Evolutionary conservation across 2,329 filamentous ascomycete species (phyloP), one percentile per base, ranked within the genome.

Genomic region (Clonostachys byssicola): DNA sequence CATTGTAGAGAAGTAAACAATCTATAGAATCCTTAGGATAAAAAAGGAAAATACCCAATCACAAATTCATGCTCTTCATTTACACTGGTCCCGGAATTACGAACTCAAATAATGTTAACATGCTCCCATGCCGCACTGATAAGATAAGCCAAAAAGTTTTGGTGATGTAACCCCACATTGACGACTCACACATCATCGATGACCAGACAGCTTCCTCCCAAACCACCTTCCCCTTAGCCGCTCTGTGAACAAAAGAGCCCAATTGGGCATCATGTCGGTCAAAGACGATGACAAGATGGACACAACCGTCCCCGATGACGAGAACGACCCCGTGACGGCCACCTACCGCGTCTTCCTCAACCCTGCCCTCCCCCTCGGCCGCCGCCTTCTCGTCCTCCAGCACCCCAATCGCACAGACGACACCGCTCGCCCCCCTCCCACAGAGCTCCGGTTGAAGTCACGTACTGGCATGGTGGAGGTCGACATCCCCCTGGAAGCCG

Each of bases 271-370:
- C 23, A 30, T 30, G 23, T 30, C 23, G 23, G 23, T 30, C 23
- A 30, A 30, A 30, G 23, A 30, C 3, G 23, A 30, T 30, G 47
- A 45, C 43, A 33, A 30, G 34, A 49, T 49, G 47, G 44, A 42
- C 40, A n/a, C 23, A 10, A 36, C 42, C 48, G 51, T 44, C 52
- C 50, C 49, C 47, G 52, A 61, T 42, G 61, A 65, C 40, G 78
- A 83, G 42, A 65, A 77, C 17, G 88, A 92, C 60, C 87, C 88
- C 46, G 77, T 92, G 54, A 76, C 86, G 46, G 78, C 83, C 40
- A 83, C 79, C 52, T 97, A 96, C 78, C 81, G 89, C 61, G 83
- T 97, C 65, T 92, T 86, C 70, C 83, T 96, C 61, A 96, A 92
- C 56, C 86, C 89, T 18, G 72, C 78, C 17, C 79, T 87, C 42